These are phyloP conservation scores for Metschnikowia matae DNA, from an alignment of 805 yeast species.

Conservation along the genomic window DNA sequence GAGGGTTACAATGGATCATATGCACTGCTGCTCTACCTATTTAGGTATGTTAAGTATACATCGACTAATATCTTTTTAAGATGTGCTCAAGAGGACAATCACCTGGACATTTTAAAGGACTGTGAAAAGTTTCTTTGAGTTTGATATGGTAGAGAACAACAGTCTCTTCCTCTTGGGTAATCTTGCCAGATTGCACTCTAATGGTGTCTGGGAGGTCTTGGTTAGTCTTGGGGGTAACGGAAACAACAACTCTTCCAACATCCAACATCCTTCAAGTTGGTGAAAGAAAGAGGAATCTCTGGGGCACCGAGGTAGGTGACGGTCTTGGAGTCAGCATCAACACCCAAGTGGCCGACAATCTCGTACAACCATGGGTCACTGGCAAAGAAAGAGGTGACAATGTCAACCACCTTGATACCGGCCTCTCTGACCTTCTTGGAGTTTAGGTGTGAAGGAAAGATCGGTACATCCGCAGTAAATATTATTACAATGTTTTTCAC, in stretches of 20 bases:
- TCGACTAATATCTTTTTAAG: no score
- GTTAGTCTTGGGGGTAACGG: slow-evolving; percentile 31
- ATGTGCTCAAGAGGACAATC: no score
- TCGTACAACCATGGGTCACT: slow-evolving; percentile 33
- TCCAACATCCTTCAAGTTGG: slow-evolving; percentile 31
- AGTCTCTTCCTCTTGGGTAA: slow-evolving; percentile 37
- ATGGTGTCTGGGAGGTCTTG: slow-evolving; percentile 39
- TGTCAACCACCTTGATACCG: slow-evolving; percentile 47
- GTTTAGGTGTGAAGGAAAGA: no score
- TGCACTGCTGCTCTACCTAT: no score
- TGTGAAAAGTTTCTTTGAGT: no score
- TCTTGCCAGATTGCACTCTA: slow-evolving; percentile 39
- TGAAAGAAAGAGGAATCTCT: slow-evolving; percentile 17
- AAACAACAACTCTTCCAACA: slow-evolving; percentile 44
- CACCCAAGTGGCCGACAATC: slow-evolving; percentile 33
- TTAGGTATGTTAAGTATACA: no score
- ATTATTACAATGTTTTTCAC: no score
- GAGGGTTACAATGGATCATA: no score
- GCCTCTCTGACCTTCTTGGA: slow-evolving; percentile 34
- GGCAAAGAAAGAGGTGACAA: slow-evolving; percentile 38
- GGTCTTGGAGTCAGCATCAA: slow-evolving; percentile 28
- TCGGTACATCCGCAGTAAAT: no score
- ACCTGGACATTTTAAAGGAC: no score
- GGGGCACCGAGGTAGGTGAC: slow-evolving; percentile 42
- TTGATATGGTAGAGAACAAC: no score